phyloP scores from a whole-genome alignment of 1,139 yeast species.

The Entelexis sorbosivorans region DNA sequence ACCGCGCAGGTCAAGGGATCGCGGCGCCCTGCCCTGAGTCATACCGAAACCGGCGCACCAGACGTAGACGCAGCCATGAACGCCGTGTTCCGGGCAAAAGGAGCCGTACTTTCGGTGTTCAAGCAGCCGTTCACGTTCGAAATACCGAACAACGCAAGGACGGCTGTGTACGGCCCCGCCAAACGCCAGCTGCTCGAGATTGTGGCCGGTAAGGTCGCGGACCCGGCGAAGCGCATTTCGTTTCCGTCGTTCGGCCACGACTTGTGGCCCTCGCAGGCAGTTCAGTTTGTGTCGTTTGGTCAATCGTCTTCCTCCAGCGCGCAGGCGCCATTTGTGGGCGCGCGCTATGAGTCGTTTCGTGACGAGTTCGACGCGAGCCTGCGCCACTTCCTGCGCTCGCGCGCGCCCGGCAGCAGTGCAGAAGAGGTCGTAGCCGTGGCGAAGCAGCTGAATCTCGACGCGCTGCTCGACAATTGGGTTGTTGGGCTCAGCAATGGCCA shows the following conservation, averaged over 20 bases:
- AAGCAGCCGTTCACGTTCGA: conserved; percentile 15
- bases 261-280: conserved; percentile 39
- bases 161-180: conserved; percentile 44
- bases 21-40: not conserved
- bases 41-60: not conserved
- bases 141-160: conserved; percentile 27
- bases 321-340: conserved; percentile 64
- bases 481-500: conserved; percentile 90
- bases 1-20: not conserved
- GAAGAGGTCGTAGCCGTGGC: conserved; percentile 37
- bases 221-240: conserved; percentile 44
- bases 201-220: conserved; percentile 39
- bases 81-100: conserved; percentile 14
- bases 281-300: conserved; percentile 47
- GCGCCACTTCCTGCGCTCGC: conserved; percentile 42
- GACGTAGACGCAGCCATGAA: not conserved
- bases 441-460: conserved; percentile 44
- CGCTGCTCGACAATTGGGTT: conserved; percentile 60
- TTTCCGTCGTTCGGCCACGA: conserved; percentile 43
- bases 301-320: conserved; percentile 37
- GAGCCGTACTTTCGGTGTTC: conserved; percentile 17
- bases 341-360: conserved; percentile 76
- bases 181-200: conserved; percentile 38
- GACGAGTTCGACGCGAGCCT: conserved; percentile 74
- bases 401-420: conserved; percentile 11